Evolutionary conservation across 2,329 filamentous ascomycete species (phyloP), one percentile per base, ranked within the genome.

Genomic region (Pseudogymnoascus sp.): DNA sequence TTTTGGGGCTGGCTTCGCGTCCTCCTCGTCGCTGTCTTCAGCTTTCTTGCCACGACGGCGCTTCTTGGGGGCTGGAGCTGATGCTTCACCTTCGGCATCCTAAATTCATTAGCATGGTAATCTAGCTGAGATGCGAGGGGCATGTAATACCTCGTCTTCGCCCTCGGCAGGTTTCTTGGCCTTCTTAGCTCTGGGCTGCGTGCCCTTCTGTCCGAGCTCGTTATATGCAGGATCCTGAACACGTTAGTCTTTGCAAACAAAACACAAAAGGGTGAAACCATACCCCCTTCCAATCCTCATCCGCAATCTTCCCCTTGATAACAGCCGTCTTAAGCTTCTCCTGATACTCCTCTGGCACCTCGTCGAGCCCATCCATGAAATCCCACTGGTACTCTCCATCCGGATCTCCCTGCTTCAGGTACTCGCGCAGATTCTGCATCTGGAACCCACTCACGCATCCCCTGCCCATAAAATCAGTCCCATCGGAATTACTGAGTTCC

Each of bases 231-330:
- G 70, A 41, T 75, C 73, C 73, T 74, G 64, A 6, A 19, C 34
- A 34, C 39, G 39, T 64, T 41, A 48, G 45, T 60, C 14, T 37
- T 23, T 37, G 36, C 60, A 48, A n/a, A 39, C 23, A 31, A 25
- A 31, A 67, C 45, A 28, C 63, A 34, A 23, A 16, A 13, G 1
- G 13, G 28, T 13, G 31, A 70, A 23, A 34, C 80, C 89, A 78
- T 82, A 96, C 92, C 11, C 92, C 92, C 36, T 89, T 93, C 86
- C 92, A 97, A 70, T 97, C 93, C 62, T 90, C 88, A 45, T 91
- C 82, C 69, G 90, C 88, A 70, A 98, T 88, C 71, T 95, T 90
- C 23, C 91, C 92, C 73, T 93, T 83, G 65, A 83, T 81, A 23
- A 97, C 75, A 62, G 89, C 90, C 54, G 83, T 83, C 61, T 83